These are phyloP conservation scores for Fusarium pininemorale DNA, from an alignment of 2,329 filamentous ascomycete genomes.

Conservation along the genomic window DNA sequence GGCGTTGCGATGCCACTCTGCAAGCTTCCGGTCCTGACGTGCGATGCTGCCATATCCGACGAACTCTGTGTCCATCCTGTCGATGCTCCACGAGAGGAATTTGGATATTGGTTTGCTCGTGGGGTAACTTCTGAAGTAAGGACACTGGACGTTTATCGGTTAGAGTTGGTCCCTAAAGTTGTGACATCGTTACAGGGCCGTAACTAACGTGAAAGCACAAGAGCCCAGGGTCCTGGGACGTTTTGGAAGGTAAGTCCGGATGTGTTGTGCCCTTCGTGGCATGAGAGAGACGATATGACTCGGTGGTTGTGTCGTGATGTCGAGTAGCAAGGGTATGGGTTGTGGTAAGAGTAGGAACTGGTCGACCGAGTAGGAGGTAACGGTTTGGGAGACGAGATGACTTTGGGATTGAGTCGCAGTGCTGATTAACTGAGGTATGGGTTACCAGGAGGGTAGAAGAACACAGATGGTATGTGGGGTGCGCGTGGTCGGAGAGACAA, in stretches of 20 bases:
- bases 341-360: fast-evolving
- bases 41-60: fast-evolving
- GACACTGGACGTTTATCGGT: fast-evolving
- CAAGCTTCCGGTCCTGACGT: background rate
- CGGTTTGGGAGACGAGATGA: fast-evolving
- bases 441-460: background rate
- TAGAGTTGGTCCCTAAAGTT: too few relatives aligned
- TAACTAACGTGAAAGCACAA: fast-evolving
- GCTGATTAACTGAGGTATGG: fast-evolving
- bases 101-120: too few relatives aligned
- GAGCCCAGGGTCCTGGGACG: fast-evolving
- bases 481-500: background rate
- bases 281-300: background rate
- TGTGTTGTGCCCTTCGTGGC: too few relatives aligned
- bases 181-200: fast-evolving
- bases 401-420: background rate
- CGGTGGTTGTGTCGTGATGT: fast-evolving
- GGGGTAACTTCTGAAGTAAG: too few relatives aligned
- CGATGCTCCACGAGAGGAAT: fast-evolving
- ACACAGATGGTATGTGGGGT: background rate
- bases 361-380: fast-evolving
- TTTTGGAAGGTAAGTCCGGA: too few relatives aligned
- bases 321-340: fast-evolving
- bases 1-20: background rate
- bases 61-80: fast-evolving